Evolutionary conservation across 2,329 filamentous ascomycete genomes (phyloP).

Genomic region (Penicillium brevicompactum): DNA sequence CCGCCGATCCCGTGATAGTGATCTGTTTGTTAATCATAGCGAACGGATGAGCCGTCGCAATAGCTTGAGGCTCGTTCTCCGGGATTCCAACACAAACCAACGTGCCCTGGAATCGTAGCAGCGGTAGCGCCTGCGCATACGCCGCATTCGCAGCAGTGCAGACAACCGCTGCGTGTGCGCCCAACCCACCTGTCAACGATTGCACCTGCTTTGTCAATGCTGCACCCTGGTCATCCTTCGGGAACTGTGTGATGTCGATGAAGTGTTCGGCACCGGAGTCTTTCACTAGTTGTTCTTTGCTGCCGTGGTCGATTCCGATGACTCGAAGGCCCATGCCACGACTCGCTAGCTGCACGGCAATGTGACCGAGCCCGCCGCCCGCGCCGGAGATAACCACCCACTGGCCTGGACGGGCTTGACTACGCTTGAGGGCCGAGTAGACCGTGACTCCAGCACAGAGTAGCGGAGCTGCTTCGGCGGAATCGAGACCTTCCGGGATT

Average conservation of each 20-base stretch:
- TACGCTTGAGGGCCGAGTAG: slow-evolving; percentile 67
- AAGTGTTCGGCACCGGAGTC: slow-evolving; percentile 68
- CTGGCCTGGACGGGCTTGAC: slow-evolving; percentile 59
- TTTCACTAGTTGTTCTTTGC: slow-evolving; percentile 60
- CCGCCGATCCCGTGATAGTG: slow-evolving; percentile 51
- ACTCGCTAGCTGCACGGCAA: slow-evolving; percentile 63
- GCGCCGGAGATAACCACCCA: slow-evolving; percentile 64
- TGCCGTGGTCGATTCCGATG: slow-evolving; percentile 66
- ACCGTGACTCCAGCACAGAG: slow-evolving; percentile 69
- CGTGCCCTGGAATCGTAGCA: slow-evolving; percentile 53
- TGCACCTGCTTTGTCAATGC: slow-evolving; percentile 58
- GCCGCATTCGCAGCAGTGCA: slow-evolving; percentile 53
- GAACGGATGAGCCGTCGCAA: slow-evolving; percentile 48
- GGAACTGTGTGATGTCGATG: slow-evolving; percentile 60
- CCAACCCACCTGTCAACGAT: slow-evolving; percentile 53
- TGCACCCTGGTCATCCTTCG: slow-evolving; percentile 48
- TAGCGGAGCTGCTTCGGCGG: slow-evolving; percentile 65
- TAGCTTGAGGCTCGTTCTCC: slow-evolving; percentile 47
- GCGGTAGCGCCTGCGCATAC: slow-evolving; percentile 51
- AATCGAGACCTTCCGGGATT: slow-evolving; percentile 63
- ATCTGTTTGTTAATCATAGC: slow-evolving; percentile 44
- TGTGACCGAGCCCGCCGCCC: slow-evolving; percentile 66
- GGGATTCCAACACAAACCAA: slow-evolving; percentile 57
- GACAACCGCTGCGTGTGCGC: slow-evolving; percentile 59
- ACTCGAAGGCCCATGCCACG: slow-evolving; percentile 65